phyloP scores from a whole-genome alignment of 108 stramenopile species.

The Discostella stelligeroides region DNA sequence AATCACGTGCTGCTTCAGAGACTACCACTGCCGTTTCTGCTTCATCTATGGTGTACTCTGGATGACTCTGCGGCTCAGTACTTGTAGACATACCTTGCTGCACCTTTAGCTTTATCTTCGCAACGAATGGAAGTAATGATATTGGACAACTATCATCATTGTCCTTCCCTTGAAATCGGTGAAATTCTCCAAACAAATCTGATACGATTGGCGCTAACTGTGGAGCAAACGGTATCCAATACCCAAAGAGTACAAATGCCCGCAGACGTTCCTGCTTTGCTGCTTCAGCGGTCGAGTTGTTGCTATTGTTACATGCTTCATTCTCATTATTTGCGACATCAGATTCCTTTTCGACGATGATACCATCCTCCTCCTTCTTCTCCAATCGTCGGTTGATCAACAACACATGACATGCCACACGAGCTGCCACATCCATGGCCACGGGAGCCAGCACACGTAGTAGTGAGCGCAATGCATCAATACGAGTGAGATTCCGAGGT shows the following conservation, averaged over 20 bases:
- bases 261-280: constrained; percentile 24
- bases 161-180: constrained; percentile 1
- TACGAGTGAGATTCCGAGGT: constrained; percentile 38
- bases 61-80: constrained; percentile 1
- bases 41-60: constrained; percentile 43
- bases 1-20: constrained; percentile 41
- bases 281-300: neutral
- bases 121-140: constrained; percentile 35
- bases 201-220: constrained; percentile 71
- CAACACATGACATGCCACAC: constrained; percentile 47
- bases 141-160: constrained; percentile 27
- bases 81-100: neutral
- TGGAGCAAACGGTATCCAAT: constrained; percentile 83
- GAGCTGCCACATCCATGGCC: constrained; percentile 73
- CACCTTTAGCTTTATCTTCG: constrained; percentile 13
- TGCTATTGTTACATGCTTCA: neutral
- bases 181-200: constrained; percentile 56
- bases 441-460: constrained; percentile 72
- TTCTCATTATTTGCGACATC: constrained; percentile 8
- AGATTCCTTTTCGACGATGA: neutral
- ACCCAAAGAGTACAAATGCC: constrained; percentile 63
- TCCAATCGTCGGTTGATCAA: constrained; percentile 10
- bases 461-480: constrained; percentile 73
- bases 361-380: constrained; percentile 7
- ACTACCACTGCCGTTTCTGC: constrained; percentile 48